These are phyloP conservation scores for Alternaria incomplexa DNA, from an alignment of 2,329 filamentous ascomycete genomes.

Conservation along the genomic window DNA sequence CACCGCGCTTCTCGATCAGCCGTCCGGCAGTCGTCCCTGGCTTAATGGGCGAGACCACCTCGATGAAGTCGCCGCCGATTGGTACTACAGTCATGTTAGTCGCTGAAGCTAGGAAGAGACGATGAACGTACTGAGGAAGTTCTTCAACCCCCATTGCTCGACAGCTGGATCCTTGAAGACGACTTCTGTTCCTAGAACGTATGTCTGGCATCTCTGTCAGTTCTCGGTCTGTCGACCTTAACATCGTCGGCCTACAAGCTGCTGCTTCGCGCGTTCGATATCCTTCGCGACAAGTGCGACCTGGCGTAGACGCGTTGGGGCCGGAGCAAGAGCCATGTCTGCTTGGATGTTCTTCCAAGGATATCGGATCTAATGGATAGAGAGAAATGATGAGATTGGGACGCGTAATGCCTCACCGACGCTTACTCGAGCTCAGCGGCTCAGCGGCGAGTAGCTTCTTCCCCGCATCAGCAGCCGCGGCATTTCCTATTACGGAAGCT, in stretches of 20 bases:
- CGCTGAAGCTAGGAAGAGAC: neutral
- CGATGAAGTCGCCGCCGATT: slow-evolving; percentile 53
- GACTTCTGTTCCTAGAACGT: slow-evolving; percentile 50
- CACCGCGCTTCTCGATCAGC: slow-evolving; percentile 51
- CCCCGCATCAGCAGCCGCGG: slow-evolving; percentile 7
- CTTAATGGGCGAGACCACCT: slow-evolving; percentile 50
- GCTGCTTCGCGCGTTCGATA: slow-evolving; percentile 31
- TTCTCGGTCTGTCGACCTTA: neutral
- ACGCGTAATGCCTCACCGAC: neutral
- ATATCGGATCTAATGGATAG: neutral
- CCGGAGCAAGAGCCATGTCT: slow-evolving; percentile 9
- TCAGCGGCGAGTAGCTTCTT: neutral
- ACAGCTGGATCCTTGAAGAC: slow-evolving; percentile 50
- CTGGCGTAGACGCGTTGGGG: slow-evolving; percentile 44
- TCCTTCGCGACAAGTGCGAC: slow-evolving; percentile 43
- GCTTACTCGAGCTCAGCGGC: slow-evolving; percentile 3
- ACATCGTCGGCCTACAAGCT: slow-evolving; percentile 26
- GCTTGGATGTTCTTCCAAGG: slow-evolving; percentile 6
- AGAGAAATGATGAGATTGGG: neutral
- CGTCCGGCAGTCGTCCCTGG: slow-evolving; percentile 50
- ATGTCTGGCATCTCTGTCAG: slow-evolving; percentile 29
- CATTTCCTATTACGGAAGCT: neutral
- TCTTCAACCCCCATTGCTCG: slow-evolving; percentile 49
- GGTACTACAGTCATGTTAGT: slow-evolving; percentile 38
- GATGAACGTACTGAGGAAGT: slow-evolving; percentile 43